A percentile compares a stretch with the other conserved stretches of the same genome.
These are phyloP conservation scores for Zygnema circumcarinatum DNA, from an alignment of 139 green algal species.

Conservation along the genomic window DNA sequence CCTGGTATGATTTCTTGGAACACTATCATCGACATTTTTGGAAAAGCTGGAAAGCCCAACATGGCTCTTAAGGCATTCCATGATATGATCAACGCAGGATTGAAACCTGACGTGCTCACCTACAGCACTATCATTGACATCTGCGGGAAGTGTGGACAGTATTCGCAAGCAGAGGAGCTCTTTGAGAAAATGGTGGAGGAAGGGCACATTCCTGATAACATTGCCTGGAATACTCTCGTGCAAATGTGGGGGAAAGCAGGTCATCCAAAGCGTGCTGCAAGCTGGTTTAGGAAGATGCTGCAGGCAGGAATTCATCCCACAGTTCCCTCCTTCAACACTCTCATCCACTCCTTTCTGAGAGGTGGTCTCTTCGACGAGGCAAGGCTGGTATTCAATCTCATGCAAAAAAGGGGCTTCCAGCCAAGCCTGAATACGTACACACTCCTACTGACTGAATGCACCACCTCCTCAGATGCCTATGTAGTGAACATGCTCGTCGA, in stretches of 20 bases:
- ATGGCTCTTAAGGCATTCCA: not conserved
- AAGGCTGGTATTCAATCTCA: not conserved
- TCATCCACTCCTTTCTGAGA: slow-evolving; percentile 27
- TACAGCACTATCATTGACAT: slow-evolving; percentile 33
- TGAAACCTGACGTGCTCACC: slow-evolving; percentile 22
- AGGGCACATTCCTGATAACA: not conserved
- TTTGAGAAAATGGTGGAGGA: slow-evolving; percentile 40
- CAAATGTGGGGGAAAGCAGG: slow-evolving; percentile 34
- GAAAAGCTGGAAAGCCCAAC: not conserved
- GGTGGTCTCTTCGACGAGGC: not conserved
- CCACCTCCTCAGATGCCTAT: not conserved
- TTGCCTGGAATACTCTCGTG: slow-evolving; percentile 40
- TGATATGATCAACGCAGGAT: not conserved
- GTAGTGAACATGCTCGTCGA: slow-evolving; percentile 11
- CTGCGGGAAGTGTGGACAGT: not conserved
- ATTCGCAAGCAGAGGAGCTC: slow-evolving; percentile 1
- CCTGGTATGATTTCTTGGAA: slow-evolving; percentile 4
- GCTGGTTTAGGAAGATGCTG: slow-evolving; percentile 32
- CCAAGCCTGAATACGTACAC: slow-evolving; percentile 41
- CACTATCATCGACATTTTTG: slow-evolving; percentile 15
- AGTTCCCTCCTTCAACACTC: slow-evolving; percentile 24
- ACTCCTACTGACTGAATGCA: slow-evolving; percentile 25
- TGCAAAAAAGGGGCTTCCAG: not conserved
- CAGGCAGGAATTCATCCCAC: slow-evolving; percentile 1
- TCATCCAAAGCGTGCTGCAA: not conserved